These are phyloP conservation scores for Penicillium sclerotiorum DNA, from an alignment of 2,329 filamentous ascomycete genomes.

Conservation along the genomic window DNA sequence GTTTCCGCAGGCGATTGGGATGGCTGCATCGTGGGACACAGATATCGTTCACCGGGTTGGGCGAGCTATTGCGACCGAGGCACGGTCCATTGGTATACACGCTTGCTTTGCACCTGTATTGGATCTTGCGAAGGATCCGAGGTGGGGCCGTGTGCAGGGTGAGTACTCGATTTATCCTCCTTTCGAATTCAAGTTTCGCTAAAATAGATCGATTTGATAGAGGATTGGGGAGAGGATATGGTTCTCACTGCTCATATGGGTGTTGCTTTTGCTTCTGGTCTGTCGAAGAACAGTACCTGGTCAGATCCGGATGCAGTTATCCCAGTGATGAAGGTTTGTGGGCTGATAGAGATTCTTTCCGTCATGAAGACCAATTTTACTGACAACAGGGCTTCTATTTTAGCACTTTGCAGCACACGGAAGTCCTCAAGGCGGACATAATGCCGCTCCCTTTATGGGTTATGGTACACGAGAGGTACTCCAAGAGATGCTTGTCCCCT, in stretches of 20 bases:
- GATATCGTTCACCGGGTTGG: constrained; percentile 48
- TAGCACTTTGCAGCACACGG: constrained; percentile 51
- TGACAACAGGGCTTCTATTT: constrained; percentile 6
- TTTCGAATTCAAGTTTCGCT: background rate
- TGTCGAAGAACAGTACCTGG: constrained; percentile 51
- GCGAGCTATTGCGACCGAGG: constrained; percentile 47
- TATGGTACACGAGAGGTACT: constrained; percentile 48
- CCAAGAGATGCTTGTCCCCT: constrained; percentile 47
- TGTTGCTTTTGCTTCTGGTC: constrained; percentile 46
- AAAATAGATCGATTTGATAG: constrained; percentile 16
- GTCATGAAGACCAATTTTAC: background rate
- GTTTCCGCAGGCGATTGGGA: constrained; percentile 47
- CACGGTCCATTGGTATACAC: constrained; percentile 49
- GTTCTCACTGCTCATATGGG: constrained; percentile 50
- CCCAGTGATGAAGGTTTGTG: constrained; percentile 46
- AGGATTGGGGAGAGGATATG: constrained; percentile 53
- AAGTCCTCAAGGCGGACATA: constrained; percentile 46
- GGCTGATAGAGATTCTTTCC: background rate
- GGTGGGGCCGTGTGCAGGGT: constrained; percentile 50
- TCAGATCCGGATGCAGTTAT: constrained; percentile 46
- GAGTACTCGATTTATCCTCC: background rate
- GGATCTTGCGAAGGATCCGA: constrained; percentile 48
- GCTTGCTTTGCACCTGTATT: constrained; percentile 50
- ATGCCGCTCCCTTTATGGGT: constrained; percentile 49
- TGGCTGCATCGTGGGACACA: constrained; percentile 48